Conservation (phyloP, 345 rosid species). For the Viola odorata region DNA sequence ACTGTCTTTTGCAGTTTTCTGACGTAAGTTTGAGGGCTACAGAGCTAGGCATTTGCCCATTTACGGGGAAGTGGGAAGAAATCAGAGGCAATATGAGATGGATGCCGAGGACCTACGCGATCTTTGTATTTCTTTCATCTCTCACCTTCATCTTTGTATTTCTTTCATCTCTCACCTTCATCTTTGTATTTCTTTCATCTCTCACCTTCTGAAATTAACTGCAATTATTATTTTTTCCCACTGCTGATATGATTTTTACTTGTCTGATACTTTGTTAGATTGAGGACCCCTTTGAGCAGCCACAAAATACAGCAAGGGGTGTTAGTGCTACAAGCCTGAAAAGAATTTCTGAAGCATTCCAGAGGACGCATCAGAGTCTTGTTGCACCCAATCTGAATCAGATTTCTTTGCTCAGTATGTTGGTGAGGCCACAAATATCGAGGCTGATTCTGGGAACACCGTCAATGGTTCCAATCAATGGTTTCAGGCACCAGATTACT, state of each 20-base stretch:
- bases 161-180: conserved; percentile 21
- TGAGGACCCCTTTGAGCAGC: conserved; percentile 94
- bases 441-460: conserved; percentile 22
- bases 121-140: conserved; percentile 47
- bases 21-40: conserved; percentile 42
- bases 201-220: not conserved
- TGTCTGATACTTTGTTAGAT: conserved; percentile 32
- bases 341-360: conserved; percentile 51
- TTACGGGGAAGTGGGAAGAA: conserved; percentile 64
- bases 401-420: conserved; percentile 23
- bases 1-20: conserved; percentile 43
- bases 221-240: not conserved
- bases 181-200: conserved; percentile 47
- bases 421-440: conserved; percentile 37
- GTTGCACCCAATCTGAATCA: conserved; percentile 23
- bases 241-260: conserved; percentile 3
- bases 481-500: conserved; percentile 2
- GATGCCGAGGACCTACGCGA: conserved; percentile 66
- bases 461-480: conserved; percentile 13
- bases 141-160: conserved; percentile 42
- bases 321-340: conserved; percentile 46
- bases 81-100: conserved; percentile 58
- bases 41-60: conserved; percentile 69
- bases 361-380: conserved; percentile 34
- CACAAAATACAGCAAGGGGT: conserved; percentile 68